Conservation (phyloP, 73 alveolate species). For the Symbiodinium pilosum region DNA sequence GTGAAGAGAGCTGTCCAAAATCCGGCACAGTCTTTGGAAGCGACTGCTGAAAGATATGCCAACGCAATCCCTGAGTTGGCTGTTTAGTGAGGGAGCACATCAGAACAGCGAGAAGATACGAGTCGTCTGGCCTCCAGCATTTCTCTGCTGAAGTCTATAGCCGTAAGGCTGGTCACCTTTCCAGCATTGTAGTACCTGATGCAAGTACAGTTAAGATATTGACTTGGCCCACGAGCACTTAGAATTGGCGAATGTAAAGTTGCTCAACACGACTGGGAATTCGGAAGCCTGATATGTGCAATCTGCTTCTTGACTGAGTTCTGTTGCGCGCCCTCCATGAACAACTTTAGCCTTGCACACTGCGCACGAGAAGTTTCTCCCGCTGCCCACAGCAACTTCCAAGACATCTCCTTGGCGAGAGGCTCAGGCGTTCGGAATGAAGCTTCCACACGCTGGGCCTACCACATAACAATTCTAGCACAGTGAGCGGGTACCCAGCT, state of each 20-base stretch:
- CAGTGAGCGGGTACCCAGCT: too few species aligned
- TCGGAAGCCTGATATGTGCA: background rate
- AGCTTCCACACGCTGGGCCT: too few species aligned
- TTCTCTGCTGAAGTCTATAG: constrained; percentile 82
- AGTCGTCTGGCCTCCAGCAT: constrained; percentile 46
- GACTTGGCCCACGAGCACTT: background rate
- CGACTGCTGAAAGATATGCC: too few species aligned
- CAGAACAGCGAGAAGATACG: background rate
- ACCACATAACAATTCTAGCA: too few species aligned
- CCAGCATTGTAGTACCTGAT: constrained; percentile 91
- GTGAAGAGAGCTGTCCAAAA: too few species aligned
- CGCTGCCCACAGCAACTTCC: constrained; percentile 88
- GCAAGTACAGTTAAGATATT: too few species aligned
- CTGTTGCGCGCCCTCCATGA: too few species aligned
- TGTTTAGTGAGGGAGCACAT: too few species aligned
- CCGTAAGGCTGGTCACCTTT: constrained; percentile 96
- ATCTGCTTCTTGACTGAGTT: background rate
- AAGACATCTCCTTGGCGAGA: constrained; percentile 15
- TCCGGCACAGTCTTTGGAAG: too few species aligned
- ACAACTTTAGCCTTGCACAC: background rate
- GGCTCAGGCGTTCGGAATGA: too few species aligned
- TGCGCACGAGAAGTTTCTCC: constrained; percentile 79
- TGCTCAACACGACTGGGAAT: background rate
- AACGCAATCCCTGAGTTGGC: too few species aligned
- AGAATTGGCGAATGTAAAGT: background rate